These are phyloP conservation scores for Polymyxa betae DNA, from an alignment of 208 protist species.

Conservation along the genomic window DNA sequence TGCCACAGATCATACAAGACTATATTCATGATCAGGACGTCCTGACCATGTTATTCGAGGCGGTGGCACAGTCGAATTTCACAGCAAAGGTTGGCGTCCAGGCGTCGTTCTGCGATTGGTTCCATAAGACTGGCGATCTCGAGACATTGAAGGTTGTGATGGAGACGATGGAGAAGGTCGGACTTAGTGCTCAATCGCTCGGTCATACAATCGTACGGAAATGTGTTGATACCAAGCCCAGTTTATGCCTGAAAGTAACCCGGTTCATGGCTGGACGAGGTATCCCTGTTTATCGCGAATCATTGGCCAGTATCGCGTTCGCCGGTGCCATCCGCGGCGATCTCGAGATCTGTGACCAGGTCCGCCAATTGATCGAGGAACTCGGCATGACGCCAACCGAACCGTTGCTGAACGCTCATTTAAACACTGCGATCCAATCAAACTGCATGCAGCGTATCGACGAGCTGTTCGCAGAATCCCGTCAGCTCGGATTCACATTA, in stretches of 20 bases:
- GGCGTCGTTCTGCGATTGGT: conserved; percentile 4
- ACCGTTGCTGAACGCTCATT: background rate
- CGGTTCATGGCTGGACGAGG: conserved; percentile 5
- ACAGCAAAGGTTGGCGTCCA: background rate
- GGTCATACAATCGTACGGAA: conserved; percentile 9
- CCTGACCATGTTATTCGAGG: conserved; percentile 14
- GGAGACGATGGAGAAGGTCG: conserved; percentile 26
- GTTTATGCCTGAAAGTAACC: background rate
- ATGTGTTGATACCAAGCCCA: background rate
- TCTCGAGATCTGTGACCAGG: conserved; percentile 28
- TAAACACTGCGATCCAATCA: conserved; percentile 7
- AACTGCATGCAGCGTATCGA: conserved; percentile 21
- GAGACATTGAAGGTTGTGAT: conserved; percentile 2
- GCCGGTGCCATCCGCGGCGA: conserved; percentile 13
- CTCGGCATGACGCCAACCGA: conserved; percentile 12
- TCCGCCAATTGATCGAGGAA: background rate
- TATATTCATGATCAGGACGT: background rate
- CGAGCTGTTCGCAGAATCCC: conserved; percentile 43
- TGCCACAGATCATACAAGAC: background rate
- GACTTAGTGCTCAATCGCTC: background rate
- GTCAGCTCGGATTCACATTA: conserved; percentile 23
- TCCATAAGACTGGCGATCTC: conserved; percentile 24
- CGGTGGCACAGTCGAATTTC: conserved; percentile 9
- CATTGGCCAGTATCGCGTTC: background rate
- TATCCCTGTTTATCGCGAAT: conserved; percentile 16